Evolutionary conservation across 148 eudicot species (phyloP).

Genomic region (Selenicereus undatus): DNA sequence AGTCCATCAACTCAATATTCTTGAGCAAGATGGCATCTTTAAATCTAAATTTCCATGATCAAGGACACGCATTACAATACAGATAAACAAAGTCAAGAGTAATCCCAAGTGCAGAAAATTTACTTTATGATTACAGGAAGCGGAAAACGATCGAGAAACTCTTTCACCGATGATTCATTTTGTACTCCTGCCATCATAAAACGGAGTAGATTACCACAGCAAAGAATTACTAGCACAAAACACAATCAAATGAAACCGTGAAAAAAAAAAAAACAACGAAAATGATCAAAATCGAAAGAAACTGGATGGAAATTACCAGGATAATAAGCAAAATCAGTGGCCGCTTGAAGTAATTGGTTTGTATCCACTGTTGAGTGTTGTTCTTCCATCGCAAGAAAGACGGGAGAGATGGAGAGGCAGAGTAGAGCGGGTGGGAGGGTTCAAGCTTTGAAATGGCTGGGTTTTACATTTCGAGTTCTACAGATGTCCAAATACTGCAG

Average conservation of each 20-base stretch:
- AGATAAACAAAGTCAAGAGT: neutral
- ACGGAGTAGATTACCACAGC: neutral
- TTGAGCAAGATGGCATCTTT: too few relatives aligned
- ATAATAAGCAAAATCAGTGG: slow-evolving; percentile 52
- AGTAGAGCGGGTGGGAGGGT: neutral
- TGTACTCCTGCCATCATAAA: slow-evolving; percentile 39
- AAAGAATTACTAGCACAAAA: neutral
- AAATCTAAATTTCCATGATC: too few relatives aligned
- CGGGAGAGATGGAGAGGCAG: neutral
- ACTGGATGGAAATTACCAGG: slow-evolving; percentile 29
- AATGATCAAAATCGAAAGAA: neutral
- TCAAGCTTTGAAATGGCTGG: neutral
- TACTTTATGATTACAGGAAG: slow-evolving; percentile 76
- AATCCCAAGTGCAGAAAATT: neutral
- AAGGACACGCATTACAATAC: neutral
- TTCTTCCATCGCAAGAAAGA: slow-evolving; percentile 32
- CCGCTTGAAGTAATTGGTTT: slow-evolving; percentile 38
- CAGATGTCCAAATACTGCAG: neutral
- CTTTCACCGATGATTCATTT: slow-evolving; percentile 53
- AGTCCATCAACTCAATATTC: too few relatives aligned
- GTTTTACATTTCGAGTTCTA: neutral
- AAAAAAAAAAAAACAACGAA: neutral
- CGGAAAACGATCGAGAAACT: slow-evolving; percentile 68
- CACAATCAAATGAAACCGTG: neutral
- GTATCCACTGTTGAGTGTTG: slow-evolving; percentile 25